phyloP scores from a whole-genome alignment of 2,329 filamentous ascomycete genomes.

The Aureobasidium subglaciale region DNA sequence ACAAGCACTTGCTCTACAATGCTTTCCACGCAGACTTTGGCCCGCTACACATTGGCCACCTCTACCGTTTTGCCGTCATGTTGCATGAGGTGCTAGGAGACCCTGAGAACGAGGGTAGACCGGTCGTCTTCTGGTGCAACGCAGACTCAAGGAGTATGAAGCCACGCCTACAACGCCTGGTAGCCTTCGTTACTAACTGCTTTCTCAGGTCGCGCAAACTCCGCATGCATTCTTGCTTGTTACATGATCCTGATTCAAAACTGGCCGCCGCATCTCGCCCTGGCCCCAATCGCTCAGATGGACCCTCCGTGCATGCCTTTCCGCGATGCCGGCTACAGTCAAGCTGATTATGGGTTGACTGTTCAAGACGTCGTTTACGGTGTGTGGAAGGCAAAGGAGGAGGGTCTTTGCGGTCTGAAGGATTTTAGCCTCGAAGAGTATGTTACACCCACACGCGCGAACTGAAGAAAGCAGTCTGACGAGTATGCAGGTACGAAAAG shows the following conservation, averaged over 20 bases:
- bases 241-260: slow-evolving; percentile 99
- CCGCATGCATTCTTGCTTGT: slow-evolving; percentile 87
- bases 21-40: slow-evolving; percentile 98
- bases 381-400: slow-evolving; percentile 97
- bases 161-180: not conserved
- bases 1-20: slow-evolving; percentile 85
- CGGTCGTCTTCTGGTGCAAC: slow-evolving; percentile 93
- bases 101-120: slow-evolving; percentile 79
- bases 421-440: slow-evolving; percentile 91
- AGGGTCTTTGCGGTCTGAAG: slow-evolving; percentile 81
- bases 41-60: slow-evolving; percentile 90
- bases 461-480: not conserved
- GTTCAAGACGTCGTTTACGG: slow-evolving; percentile 98
- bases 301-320: slow-evolving; percentile 98
- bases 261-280: slow-evolving; percentile 91
- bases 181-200: slow-evolving; percentile 21
- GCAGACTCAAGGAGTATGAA: slow-evolving; percentile 80
- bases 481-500: slow-evolving; percentile 63
- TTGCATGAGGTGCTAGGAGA: slow-evolving; percentile 93
- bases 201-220: slow-evolving; percentile 73
- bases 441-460: slow-evolving; percentile 24
- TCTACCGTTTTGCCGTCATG: slow-evolving; percentile 92
- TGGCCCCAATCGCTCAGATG: slow-evolving; percentile 92
- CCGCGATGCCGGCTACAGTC: slow-evolving; percentile 94
- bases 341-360: slow-evolving; percentile 91